Evolutionary conservation across 1,139 yeast genomes (phyloP).

Genomic region (Diutina siamensis): DNA sequence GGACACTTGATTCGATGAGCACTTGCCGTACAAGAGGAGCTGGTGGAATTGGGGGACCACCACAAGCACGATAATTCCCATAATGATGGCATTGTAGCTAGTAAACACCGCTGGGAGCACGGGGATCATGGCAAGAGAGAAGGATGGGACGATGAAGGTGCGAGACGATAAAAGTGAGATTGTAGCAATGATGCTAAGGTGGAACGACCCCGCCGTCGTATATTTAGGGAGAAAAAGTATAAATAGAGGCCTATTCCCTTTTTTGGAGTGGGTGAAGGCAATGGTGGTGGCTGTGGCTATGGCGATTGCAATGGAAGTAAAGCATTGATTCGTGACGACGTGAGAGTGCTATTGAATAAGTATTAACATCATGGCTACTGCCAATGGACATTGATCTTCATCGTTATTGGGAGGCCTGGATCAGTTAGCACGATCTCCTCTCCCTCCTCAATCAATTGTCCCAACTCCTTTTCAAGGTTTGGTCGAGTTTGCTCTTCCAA

Average conservation of each 20-base stretch:
- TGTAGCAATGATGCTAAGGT: background rate
- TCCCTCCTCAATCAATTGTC: conserved; percentile 25
- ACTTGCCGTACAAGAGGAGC: background rate
- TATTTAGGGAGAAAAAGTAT: too few species aligned
- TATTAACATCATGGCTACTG: too few species aligned
- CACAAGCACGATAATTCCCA: background rate
- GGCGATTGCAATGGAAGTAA: too few species aligned
- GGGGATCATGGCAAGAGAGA: too few species aligned
- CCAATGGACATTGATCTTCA: conserved; percentile 2
- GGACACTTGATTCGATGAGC: background rate
- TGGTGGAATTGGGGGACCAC: background rate
- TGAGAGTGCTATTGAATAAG: too few species aligned
- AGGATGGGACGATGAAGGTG: too few species aligned
- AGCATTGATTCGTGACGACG: too few species aligned
- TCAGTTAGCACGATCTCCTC: conserved; percentile 52
- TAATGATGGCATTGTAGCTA: background rate
- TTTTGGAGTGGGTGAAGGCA: too few species aligned
- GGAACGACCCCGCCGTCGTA: too few species aligned
- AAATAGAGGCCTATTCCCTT: too few species aligned
- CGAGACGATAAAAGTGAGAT: too few species aligned
- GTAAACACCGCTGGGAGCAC: background rate
- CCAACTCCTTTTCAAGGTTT: conserved; percentile 28
- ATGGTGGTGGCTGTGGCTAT: background rate
- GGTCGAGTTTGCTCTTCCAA: conserved; percentile 38
- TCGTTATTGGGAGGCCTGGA: conserved; percentile 35